A percentile compares a stretch with the other conserved stretches of the same genome.
These are phyloP conservation scores for Arthrobotrys musiformis DNA, from an alignment of 2,329 filamentous ascomycete genomes.

Conservation along the genomic window DNA sequence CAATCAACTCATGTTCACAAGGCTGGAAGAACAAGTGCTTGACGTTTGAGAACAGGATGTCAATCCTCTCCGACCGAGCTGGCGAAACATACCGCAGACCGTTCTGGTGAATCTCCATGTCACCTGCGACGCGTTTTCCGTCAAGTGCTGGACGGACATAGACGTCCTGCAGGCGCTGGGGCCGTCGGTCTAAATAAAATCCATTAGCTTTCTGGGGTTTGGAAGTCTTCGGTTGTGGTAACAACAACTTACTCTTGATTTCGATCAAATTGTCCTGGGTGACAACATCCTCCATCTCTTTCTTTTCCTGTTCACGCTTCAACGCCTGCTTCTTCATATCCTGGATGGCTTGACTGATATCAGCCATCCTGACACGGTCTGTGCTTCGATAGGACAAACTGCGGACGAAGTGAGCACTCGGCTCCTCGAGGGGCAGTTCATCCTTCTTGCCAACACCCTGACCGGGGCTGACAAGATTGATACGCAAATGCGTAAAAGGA, in stretches of 20 bases:
- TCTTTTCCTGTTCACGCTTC: conserved; percentile 97
- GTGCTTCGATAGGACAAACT: conserved; percentile 94
- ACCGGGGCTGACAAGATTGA: conserved; percentile 96
- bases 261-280: conserved; percentile 98
- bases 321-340: conserved; percentile 93
- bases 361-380: conserved; percentile 86
- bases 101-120: conserved; percentile 97
- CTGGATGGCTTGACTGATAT: conserved; percentile 91
- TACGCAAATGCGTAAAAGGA: conserved; percentile 90
- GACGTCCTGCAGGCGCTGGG: conserved; percentile 88
- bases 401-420: conserved; percentile 92
- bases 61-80: conserved; percentile 82
- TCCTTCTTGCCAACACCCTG: conserved; percentile 97
- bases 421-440: conserved; percentile 91
- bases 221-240: neutral
- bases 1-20: conserved; percentile 93
- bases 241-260: conserved; percentile 73
- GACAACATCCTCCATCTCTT: conserved; percentile 98
- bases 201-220: conserved; percentile 63
- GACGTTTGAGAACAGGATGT: conserved; percentile 97
- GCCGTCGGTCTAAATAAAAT: conserved; percentile 74
- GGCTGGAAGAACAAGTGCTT: conserved; percentile 99
- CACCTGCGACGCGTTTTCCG: conserved; percentile 93
- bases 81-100: conserved; percentile 94
- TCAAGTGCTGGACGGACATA: conserved; percentile 96